Base-by-base conservation (phyloP, 2,329 filamentous ascomycete species). In the Aspergillus unguis region DNA sequence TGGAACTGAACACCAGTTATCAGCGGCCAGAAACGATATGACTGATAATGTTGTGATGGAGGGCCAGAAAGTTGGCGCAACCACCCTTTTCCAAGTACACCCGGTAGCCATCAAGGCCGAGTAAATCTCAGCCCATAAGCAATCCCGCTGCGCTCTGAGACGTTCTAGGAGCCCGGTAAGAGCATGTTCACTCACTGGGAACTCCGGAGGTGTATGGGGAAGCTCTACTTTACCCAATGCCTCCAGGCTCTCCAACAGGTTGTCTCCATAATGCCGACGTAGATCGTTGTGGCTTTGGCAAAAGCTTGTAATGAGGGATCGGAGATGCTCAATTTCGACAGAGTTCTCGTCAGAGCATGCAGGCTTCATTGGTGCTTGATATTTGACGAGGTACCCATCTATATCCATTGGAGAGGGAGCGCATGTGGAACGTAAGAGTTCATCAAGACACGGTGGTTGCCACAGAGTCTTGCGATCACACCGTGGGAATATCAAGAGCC, bases 1-100 rank as follows among this genome's bases (percentile, higher is more conserved):
- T 6, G 49, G 54, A 25, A 58, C 49, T 1, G 10, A 25, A 6
- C 8, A 10, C 44, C 44, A 47, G 9, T 47, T 47, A 32, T 47
- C 44, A 25, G 26, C 11, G 8, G 44, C 44, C 11, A 47, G 27
- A 4, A 47, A 40, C 3, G 44, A 47, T n/a, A 47, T 17, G 6
- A 47, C 25, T 5, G 44, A 47, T 28, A 37, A 29, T 0, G 40
- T n/a, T 17, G 35, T 47, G 11, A 47, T 23, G 5, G 44, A 47
- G 2, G 44, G 44, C 35, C 33, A 11, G 10, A 47, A 23, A 23
- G 25, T 31, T 11, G 35, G 6, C 11, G 11, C 8, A 3, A 11
- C n/a, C 7, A 31, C 17, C 4, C 4, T 35, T 27, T 29, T 31
- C 44, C 44, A 40, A 5, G 4, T 23, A 29, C 11, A 6, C 11